Base-by-base conservation (phyloP, 1,139 yeast genomes). In the Candida freyschussii region DNA sequence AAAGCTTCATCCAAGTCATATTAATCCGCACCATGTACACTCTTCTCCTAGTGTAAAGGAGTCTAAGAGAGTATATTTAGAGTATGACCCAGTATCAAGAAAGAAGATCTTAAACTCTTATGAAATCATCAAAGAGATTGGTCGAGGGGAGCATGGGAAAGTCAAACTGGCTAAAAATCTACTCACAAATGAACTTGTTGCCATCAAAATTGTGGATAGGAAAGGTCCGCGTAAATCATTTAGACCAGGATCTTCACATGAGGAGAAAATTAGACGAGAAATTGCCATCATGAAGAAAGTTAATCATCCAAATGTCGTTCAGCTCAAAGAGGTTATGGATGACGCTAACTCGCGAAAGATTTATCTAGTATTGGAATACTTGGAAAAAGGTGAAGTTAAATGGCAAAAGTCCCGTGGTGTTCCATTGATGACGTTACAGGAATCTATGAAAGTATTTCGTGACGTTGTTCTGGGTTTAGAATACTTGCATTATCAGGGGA, bases 281-380 rank as follows among this genome's bases (percentile, higher is more conserved):
- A 86, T 93, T 38, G 96, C 97, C 15, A 93, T 93, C 41, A 83
- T 93, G 87, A 91, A 91, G 55, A 87, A 86, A 58, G 85, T 96
- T 58, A 68, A 74, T 45, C 96, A 93, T 58, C 89, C 87, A 36
- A 89, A 93, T 56, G 89, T 93, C 17, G 97, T 93, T 12, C 75
- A 75, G 50, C 63, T 93, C 36, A 68, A 76, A 32, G 99, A 93
- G 56, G 97, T 93, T 5, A 66, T 93, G 44, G 98, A 93, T 63
- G 97, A 93, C 59, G 65, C 72, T 17, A 74, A 72, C 41, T 80
- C 94, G 26, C 73, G 85, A 47, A 93, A 93, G 53, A 89, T 93
- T 22, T 93, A 89, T 54, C 59, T 93, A 45, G 95, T 93, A 10
- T 65, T 93, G 36, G 99, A 93, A 56, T 93, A 86, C 53, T 70